Evolutionary conservation across 2,329 filamentous ascomycete species (phyloP).

Genomic region (Phialophora expanda): DNA sequence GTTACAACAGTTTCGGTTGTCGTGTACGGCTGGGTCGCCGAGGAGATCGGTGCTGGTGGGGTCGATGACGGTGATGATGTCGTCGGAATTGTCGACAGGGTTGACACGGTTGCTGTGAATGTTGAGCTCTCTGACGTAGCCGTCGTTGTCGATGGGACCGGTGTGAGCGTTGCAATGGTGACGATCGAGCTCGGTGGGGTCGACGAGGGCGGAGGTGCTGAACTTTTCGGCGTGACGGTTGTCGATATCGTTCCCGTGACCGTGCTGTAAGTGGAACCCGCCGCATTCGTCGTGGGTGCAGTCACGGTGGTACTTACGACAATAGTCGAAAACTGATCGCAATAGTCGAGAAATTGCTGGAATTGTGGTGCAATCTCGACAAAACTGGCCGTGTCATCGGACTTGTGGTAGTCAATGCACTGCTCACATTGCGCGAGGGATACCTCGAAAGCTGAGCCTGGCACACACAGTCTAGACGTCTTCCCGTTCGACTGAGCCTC

Average conservation of each 20-base stretch:
- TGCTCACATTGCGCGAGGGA: conserved; percentile 48
- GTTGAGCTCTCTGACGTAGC: not conserved
- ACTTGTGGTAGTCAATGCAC: conserved; percentile 48
- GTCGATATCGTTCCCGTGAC: conserved; percentile 18
- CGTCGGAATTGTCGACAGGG: not conserved
- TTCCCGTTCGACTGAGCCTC: conserved; percentile 59
- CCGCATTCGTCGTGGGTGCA: conserved; percentile 20
- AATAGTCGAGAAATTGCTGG: conserved; percentile 56
- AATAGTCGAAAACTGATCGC: conserved; percentile 41
- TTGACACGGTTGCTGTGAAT: not conserved
- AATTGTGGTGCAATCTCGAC: conserved; percentile 49
- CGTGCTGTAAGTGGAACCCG: conserved; percentile 15
- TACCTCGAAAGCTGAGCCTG: conserved; percentile 51
- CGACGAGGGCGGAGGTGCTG: conserved; percentile 8
- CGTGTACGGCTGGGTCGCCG: conserved; percentile 9
- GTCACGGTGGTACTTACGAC: conserved; percentile 27
- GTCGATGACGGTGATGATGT: not conserved
- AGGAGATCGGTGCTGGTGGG: conserved; percentile 7
- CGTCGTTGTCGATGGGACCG: not conserved
- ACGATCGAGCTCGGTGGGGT: conserved; percentile 11
- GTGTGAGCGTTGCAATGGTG: not conserved
- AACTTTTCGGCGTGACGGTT: conserved; percentile 27
- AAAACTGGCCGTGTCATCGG: conserved; percentile 41
- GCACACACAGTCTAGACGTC: conserved; percentile 52
- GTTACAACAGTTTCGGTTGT: conserved; percentile 24